These are phyloP conservation scores for Colletotrichum costaricense DNA, from an alignment of 2,329 filamentous ascomycete genomes.

Conservation along the genomic window DNA sequence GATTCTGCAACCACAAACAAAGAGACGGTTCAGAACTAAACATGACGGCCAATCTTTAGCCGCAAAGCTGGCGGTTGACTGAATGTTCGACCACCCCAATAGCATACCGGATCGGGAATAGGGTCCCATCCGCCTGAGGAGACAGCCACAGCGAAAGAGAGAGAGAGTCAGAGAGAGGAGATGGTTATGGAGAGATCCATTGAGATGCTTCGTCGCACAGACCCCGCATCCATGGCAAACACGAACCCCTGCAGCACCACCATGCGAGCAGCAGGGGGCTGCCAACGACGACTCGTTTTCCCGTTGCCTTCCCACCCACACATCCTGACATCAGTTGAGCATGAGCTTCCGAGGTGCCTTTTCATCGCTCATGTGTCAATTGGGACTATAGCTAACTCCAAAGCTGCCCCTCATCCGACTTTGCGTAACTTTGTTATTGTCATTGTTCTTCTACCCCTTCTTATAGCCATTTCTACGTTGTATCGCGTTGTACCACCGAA, in stretches of 20 bases:
- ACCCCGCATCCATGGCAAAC: constrained; percentile 28
- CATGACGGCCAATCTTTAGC: neutral
- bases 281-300: constrained; percentile 20
- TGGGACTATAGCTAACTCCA: constrained; percentile 22
- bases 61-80: neutral
- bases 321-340: constrained; percentile 25
- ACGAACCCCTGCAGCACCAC: constrained; percentile 28
- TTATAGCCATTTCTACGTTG: neutral
- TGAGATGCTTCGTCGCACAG: constrained; percentile 24
- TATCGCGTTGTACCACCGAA: neutral
- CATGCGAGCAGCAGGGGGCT: constrained; percentile 27
- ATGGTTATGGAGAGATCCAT: neutral
- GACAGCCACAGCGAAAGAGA: neutral
- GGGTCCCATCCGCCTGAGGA: neutral
- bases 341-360: constrained; percentile 36
- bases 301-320: neutral
- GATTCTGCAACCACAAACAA: neutral
- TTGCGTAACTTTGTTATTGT: neutral
- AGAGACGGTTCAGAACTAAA: neutral
- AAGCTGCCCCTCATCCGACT: constrained; percentile 16
- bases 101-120: constrained; percentile 22
- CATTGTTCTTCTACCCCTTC: neutral
- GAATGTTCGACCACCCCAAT: neutral
- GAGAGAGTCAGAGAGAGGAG: neutral
- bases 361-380: neutral